Evolutionary conservation across 2,329 filamentous ascomycete species (phyloP).

Genomic region (Hyphodiscus sp.): DNA sequence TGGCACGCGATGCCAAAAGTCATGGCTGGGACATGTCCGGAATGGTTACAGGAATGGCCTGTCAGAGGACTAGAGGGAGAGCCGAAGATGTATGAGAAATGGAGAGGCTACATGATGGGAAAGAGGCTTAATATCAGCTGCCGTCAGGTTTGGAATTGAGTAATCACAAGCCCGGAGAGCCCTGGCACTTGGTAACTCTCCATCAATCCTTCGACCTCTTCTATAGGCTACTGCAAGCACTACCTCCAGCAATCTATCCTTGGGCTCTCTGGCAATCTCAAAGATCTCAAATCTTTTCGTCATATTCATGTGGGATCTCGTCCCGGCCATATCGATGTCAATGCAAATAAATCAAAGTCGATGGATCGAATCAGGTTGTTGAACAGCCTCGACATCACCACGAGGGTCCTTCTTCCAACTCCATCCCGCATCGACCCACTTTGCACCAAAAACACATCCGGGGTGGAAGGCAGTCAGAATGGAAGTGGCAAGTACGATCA

Average conservation of each 20-base stretch:
- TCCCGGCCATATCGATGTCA: not conserved
- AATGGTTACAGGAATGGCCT: constrained; percentile 71
- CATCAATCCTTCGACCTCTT: not conserved
- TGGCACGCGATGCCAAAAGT: constrained; percentile 96
- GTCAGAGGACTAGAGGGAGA: constrained; percentile 33
- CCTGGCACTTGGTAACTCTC: not conserved
- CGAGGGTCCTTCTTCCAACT: not conserved
- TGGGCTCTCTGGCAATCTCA: not conserved
- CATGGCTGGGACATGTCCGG: constrained; percentile 70
- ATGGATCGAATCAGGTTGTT: not conserved
- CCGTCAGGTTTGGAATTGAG: constrained; percentile 64
- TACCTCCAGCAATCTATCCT: not conserved
- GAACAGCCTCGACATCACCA: not conserved
- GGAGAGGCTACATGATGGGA: constrained; percentile 80
- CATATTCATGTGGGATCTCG: not conserved
- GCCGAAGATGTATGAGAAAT: constrained; percentile 46
- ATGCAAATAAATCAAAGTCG: not conserved
- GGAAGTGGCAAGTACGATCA: constrained; percentile 28
- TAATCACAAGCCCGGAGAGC: not conserved
- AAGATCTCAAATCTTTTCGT: too few relatives aligned
- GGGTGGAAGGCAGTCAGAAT: constrained; percentile 28
- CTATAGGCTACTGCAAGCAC: not conserved
- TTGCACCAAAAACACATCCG: constrained; percentile 11
- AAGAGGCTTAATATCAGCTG: constrained; percentile 92
- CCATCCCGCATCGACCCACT: not conserved